Conservation (phyloP, 805 yeast species). For the Cyberlindnera maritima region DNA sequence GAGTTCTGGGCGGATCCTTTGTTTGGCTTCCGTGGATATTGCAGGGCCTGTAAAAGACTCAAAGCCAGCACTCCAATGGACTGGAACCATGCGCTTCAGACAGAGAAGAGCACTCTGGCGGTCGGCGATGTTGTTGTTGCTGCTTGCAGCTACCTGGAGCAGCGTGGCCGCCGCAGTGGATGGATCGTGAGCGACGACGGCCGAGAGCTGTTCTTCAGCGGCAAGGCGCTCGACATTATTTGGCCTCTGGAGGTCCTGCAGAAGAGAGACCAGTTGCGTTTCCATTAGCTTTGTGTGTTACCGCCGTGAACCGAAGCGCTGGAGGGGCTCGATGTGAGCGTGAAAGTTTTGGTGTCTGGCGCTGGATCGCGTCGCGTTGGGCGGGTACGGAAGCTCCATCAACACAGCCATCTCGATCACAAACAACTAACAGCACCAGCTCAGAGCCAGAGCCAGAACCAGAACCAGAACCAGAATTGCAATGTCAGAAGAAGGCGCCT, state of each 20-base stretch:
- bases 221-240: conserved; percentile 36
- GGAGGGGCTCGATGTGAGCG: not conserved
- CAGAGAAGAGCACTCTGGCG: conserved; percentile 68
- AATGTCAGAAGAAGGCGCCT: conserved; percentile 60
- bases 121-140: conserved; percentile 32
- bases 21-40: conserved; percentile 50
- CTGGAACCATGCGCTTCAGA: conserved; percentile 63
- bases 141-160: conserved; percentile 39
- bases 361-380: conserved; percentile 2
- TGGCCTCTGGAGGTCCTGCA: conserved; percentile 34
- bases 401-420: not conserved
- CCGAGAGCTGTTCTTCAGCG: conserved; percentile 36
- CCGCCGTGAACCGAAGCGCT: not conserved
- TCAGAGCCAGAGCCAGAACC: no score
- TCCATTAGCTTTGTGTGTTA: conserved; percentile 1
- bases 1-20: conserved; percentile 46
- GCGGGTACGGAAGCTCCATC: not conserved
- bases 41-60: conserved; percentile 70
- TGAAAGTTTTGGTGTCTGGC: not conserved
- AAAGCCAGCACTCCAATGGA: conserved; percentile 83
- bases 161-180: conserved; percentile 43
- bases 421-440: not conserved
- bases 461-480: no score
- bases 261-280: conserved; percentile 15
- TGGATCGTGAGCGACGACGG: conserved; percentile 46